Percentiles rank a stretch among this genome's conserved stretches.
Evolutionary conservation across 2,329 filamentous ascomycete genomes (phyloP).

Genomic region (Fusarium nurragi): DNA sequence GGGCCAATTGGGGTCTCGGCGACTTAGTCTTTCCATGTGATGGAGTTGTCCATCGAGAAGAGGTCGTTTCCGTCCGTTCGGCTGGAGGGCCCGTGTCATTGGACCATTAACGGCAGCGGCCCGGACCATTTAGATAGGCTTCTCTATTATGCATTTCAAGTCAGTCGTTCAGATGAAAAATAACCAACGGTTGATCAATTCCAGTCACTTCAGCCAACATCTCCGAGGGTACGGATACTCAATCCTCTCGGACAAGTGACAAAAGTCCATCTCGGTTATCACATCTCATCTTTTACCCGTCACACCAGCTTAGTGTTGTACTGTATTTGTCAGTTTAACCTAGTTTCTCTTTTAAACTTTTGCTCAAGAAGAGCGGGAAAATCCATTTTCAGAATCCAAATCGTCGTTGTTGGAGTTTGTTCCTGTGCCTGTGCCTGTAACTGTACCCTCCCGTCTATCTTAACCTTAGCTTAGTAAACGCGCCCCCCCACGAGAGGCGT

Average conservation of each 20-base stretch:
- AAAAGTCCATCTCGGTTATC: slow-evolving; percentile 19
- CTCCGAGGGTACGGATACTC: not conserved
- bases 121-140: slow-evolving; percentile 13
- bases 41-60: slow-evolving; percentile 4
- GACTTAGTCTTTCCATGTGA: slow-evolving; percentile 11
- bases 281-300: slow-evolving; percentile 20
- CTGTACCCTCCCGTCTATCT: slow-evolving; percentile 13
- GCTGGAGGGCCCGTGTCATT: slow-evolving; percentile 8
- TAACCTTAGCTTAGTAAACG: not conserved
- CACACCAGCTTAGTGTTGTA: not conserved
- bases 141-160: not conserved
- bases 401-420: slow-evolving; percentile 8
- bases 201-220: slow-evolving; percentile 9
- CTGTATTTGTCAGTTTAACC: not conserved
- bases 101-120: slow-evolving; percentile 26
- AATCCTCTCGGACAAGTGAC: slow-evolving; percentile 6
- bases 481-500: slow-evolving; percentile 28
- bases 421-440: slow-evolving; percentile 20
- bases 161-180: not conserved
- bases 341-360: slow-evolving; percentile 9
- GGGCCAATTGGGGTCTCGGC: slow-evolving; percentile 21
- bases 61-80: slow-evolving; percentile 5
- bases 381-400: slow-evolving; percentile 14
- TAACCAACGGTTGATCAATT: slow-evolving; percentile 29
- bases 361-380: not conserved